phyloP scores from a whole-genome alignment of 495 filamentous ascomycete species.

The Aspergillus nidulans region DNA sequence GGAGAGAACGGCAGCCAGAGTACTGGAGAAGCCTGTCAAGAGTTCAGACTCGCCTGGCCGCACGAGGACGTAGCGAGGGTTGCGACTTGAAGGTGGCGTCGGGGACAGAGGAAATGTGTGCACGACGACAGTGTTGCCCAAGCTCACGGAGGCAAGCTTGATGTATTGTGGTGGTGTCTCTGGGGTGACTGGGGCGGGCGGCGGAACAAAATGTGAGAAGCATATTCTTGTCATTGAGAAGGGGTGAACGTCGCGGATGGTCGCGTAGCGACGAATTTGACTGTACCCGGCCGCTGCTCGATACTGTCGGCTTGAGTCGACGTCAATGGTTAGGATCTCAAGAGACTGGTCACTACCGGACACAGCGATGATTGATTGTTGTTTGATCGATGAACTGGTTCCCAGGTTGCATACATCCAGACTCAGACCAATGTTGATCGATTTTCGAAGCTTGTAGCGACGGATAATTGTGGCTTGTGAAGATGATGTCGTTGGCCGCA shows the following conservation, averaged over 20 bases:
- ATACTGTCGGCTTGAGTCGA: conserved; percentile 30
- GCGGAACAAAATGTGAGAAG: conserved; percentile 68
- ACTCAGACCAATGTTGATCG: conserved; percentile 62
- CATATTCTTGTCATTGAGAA: conserved; percentile 79
- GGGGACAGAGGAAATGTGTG: conserved; percentile 74
- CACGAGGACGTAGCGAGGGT: conserved; percentile 64
- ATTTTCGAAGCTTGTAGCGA: conserved; percentile 51
- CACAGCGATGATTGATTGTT: conserved; percentile 76
- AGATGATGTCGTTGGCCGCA: conserved; percentile 21
- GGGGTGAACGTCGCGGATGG: conserved; percentile 69
- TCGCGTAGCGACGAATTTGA: conserved; percentile 57
- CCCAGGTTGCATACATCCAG: conserved; percentile 70
- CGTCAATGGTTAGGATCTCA: conserved; percentile 68
- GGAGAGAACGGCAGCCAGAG: conserved; percentile 47
- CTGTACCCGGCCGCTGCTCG: conserved; percentile 38
- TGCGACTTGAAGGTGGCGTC: conserved; percentile 41
- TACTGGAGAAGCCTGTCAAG: conserved; percentile 43
- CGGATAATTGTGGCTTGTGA: conserved; percentile 38
- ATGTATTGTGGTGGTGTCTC: conserved; percentile 54
- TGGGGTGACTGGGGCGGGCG: conserved; percentile 42
- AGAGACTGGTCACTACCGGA: conserved; percentile 81
- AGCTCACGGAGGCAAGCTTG: conserved; percentile 78
- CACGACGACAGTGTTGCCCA: conserved; percentile 80
- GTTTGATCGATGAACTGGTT: conserved; percentile 47
- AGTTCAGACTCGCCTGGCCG: conserved; percentile 48